Percentiles rank a stretch among this genome's conserved stretches.
Evolutionary conservation across 1,284 basidiomycete species (phyloP).

Genomic region (Rhodotorula sp.): DNA sequence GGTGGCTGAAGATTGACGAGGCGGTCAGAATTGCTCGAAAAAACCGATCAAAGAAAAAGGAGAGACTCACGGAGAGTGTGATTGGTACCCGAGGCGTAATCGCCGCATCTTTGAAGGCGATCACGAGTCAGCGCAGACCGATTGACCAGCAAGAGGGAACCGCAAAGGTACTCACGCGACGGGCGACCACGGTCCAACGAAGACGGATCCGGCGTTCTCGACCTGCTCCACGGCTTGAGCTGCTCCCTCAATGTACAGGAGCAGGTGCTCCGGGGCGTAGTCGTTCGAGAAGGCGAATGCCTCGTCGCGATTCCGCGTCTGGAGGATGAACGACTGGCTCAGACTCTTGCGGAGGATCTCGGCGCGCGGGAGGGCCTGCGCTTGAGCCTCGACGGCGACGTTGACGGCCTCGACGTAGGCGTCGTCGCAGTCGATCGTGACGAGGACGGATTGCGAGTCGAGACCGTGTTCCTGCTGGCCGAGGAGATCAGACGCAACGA

Average conservation of each 20-base stretch:
- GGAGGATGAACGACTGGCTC: slow-evolving; percentile 85
- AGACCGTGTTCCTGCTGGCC: slow-evolving; percentile 98
- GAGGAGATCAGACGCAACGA: slow-evolving; percentile 93
- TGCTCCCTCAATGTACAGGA: slow-evolving; percentile 78
- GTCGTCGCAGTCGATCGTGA: slow-evolving; percentile 69
- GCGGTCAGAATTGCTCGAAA: background rate
- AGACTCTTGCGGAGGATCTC: slow-evolving; percentile 90
- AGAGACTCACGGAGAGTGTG: slow-evolving; percentile 65
- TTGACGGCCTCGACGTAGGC: slow-evolving; percentile 73
- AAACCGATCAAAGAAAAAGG: background rate
- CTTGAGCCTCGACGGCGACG: slow-evolving; percentile 81
- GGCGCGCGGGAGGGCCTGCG: slow-evolving; percentile 79
- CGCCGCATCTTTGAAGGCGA: slow-evolving; percentile 70
- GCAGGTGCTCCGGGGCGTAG: slow-evolving; percentile 96
- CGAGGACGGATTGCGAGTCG: slow-evolving; percentile 95
- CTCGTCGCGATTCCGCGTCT: slow-evolving; percentile 65
- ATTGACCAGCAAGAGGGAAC: background rate
- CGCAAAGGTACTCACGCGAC: slow-evolving; percentile 67
- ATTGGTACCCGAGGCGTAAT: slow-evolving; percentile 98
- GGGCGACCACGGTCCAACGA: slow-evolving; percentile 90
- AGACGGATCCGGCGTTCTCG: slow-evolving; percentile 92
- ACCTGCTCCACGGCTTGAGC: slow-evolving; percentile 64
- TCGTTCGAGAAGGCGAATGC: slow-evolving; percentile 90
- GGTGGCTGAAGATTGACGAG: slow-evolving; percentile 2
- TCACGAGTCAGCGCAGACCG: background rate